Conservation (phyloP, 2,329 filamentous ascomycete genomes). For the Trichoderma simmonsii region DNA sequence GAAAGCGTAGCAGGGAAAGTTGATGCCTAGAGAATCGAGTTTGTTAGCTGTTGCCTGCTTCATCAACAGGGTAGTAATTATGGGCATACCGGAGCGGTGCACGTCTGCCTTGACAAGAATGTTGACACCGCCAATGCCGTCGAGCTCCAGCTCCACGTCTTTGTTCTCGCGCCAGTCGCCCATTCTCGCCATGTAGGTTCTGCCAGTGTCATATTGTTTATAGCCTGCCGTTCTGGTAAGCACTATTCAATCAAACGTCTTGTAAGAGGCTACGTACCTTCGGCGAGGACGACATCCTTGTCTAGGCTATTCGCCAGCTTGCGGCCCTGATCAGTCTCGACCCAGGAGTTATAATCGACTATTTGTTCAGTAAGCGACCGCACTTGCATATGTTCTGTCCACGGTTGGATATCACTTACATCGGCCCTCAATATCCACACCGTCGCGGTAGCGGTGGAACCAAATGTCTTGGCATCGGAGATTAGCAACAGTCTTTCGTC, state of each 20-base stretch:
- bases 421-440: constrained; percentile 86
- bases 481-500: background rate
- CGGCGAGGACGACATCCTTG: constrained; percentile 80
- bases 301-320: constrained; percentile 70
- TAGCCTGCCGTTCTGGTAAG: constrained; percentile 61
- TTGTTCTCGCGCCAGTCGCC: constrained; percentile 92
- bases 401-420: constrained; percentile 58
- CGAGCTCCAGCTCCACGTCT: constrained; percentile 86
- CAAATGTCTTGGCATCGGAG: constrained; percentile 68
- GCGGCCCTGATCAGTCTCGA: constrained; percentile 82
- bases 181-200: constrained; percentile 84
- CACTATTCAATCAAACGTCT: background rate
- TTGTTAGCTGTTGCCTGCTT: constrained; percentile 25
- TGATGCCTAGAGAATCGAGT: constrained; percentile 64
- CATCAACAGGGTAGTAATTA: background rate
- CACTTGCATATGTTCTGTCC: background rate
- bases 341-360: constrained; percentile 99
- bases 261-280: constrained; percentile 56
- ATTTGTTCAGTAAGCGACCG: constrained; percentile 7
- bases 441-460: constrained; percentile 86
- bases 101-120: constrained; percentile 98
- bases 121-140: constrained; percentile 95
- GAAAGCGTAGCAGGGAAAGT: constrained; percentile 94
- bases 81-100: constrained; percentile 74
- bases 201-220: constrained; percentile 86